Percentiles rank a stretch among this genome's conserved stretches.
phyloP scores from a whole-genome alignment of 139 green algal species.

The Monoraphidium neglectum region DNA sequence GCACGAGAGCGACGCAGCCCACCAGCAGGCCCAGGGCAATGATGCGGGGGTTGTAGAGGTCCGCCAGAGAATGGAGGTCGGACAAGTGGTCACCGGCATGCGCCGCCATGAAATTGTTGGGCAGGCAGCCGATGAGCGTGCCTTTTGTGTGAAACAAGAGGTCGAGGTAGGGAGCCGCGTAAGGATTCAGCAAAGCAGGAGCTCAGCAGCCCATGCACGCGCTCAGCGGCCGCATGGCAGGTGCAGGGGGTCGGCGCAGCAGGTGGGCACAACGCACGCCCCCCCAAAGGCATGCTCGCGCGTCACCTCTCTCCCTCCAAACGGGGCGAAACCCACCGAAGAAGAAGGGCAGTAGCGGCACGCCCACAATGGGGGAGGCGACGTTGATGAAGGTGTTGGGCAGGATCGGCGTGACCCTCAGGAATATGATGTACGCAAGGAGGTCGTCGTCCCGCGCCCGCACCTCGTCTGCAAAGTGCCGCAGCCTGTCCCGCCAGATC shows the following conservation, averaged over 20 bases:
- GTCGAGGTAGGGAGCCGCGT: too few relatives aligned
- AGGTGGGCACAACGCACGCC: too few relatives aligned
- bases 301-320: not conserved
- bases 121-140: constrained; percentile 67
- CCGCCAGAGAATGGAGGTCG: constrained; percentile 47
- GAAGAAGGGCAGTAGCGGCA: constrained; percentile 58
- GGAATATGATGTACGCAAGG: constrained; percentile 80
- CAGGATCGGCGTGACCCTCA: constrained; percentile 76
- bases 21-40: constrained; percentile 23
- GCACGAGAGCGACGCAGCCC: constrained; percentile 17
- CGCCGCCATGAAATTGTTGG: constrained; percentile 72
- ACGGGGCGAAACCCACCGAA: constrained; percentile 32
- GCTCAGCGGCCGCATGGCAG: too few relatives aligned
- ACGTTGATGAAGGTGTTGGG: constrained; percentile 86
- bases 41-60: constrained; percentile 51
- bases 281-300: not conserved
- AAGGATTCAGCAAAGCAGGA: too few relatives aligned
- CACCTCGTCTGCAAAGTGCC: constrained; percentile 54
- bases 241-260: too few relatives aligned
- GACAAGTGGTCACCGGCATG: constrained; percentile 50
- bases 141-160: constrained; percentile 26
- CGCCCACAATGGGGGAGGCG: constrained; percentile 68
- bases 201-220: too few relatives aligned
- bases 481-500: constrained; percentile 55
- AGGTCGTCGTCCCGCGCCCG: constrained; percentile 42